Percentiles rank a stretch among this genome's conserved stretches.
Evolutionary conservation across 495 filamentous ascomycete genomes (phyloP).

Genomic region (Xylaria longipes): DNA sequence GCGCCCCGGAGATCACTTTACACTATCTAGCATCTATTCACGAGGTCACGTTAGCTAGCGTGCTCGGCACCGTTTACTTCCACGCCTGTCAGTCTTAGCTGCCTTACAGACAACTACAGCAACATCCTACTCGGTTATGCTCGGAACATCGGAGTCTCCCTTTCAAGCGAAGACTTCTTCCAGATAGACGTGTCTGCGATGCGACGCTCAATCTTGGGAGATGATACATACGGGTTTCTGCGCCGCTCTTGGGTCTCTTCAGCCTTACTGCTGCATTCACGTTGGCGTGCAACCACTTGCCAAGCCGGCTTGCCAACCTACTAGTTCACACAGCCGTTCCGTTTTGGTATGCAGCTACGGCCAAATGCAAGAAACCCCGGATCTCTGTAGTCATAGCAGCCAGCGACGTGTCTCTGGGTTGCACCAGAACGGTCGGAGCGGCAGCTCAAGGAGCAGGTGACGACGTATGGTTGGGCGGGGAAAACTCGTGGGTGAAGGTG

Average conservation of each 20-base stretch:
- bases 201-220: conserved; percentile 34
- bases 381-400: background rate
- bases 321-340: conserved; percentile 13
- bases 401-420: conserved; percentile 15
- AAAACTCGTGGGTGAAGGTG: conserved; percentile 38
- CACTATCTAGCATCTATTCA: conserved; percentile 1
- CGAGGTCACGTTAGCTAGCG: conserved; percentile 6
- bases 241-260: conserved; percentile 37
- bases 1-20: conserved; percentile 11
- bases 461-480: conserved; percentile 40
- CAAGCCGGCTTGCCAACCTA: conserved; percentile 32
- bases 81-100: conserved; percentile 31
- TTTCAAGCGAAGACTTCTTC: conserved; percentile 40
- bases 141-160: conserved; percentile 29
- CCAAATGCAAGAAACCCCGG: conserved; percentile 16
- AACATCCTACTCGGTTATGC: conserved; percentile 37
- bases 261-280: conserved; percentile 32
- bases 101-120: conserved; percentile 33
- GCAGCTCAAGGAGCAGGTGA: conserved; percentile 19
- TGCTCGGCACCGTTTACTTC: conserved; percentile 38
- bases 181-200: conserved; percentile 40
- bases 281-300: conserved; percentile 29
- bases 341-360: conserved; percentile 14
- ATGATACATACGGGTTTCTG: conserved; percentile 27
- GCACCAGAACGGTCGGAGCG: conserved; percentile 1